Evolutionary conservation across 805 yeast species (phyloP), one percentile per base, ranked within the genome.

Genomic region (Schwanniomyces vanrijiae): DNA sequence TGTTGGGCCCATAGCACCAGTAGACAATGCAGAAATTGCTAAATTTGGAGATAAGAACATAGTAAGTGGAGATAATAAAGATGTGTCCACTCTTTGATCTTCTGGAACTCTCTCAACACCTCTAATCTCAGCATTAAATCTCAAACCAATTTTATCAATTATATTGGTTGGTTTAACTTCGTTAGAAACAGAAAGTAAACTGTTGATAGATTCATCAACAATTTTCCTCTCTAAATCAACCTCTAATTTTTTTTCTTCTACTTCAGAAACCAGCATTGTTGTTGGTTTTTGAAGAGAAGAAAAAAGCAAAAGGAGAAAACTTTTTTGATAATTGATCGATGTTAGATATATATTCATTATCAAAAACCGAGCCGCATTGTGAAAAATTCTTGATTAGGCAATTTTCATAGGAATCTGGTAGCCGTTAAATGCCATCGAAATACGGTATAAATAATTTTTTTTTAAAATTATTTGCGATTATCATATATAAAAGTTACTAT

Each of bases 1-100:
- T 7, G 71, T 64, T 20, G 66, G 50, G 24, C 73, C 75, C 40
- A 69, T 54, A 3, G 70, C 70, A 44, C 75, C 75, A 37, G 68
- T 60, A 9, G 68, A 54, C 34, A 64, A 61, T 11, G 74, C 66
- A 13, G 72, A 66, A 37, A 69, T 68, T 39, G 69, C 72, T 55
- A 64, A 51, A 50, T 64, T 64, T 14, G 69, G 68, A 5, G 68
- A 61, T 10, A 63, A 50, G 45, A 61, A 64, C 56, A 63, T 56
- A 4, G 61, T 55, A 42, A 61, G 51, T 10, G 68, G 62, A 0
- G 54, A 42, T n/a, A 53, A 43, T 46, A 60, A 55, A 6, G 53
- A 49, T 2, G 38, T 40, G 14, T 55, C 60, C 8, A 26, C 46
- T 42, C 61, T 49, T 43, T 57, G 39, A 19, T 54, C 54, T 29